Evolutionary conservation across 768 basidiomycete genomes (phyloP), one percentile per base, ranked within the genome.

Genomic region (Boletellus ananiceps): DNA sequence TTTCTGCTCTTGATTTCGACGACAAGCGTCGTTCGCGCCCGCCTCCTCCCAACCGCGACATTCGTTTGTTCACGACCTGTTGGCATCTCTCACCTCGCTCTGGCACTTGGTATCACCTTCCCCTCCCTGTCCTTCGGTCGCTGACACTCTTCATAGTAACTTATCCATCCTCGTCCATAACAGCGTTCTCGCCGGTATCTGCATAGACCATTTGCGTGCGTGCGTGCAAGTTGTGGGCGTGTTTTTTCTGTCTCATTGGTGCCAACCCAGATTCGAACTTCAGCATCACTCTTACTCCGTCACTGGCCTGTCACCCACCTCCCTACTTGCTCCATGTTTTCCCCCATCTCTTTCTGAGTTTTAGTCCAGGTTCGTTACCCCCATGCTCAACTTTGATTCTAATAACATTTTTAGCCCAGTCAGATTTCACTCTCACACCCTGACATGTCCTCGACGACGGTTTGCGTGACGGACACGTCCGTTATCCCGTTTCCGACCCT

Each of bases 401-500:
- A 42, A 21, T 25, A 21, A 19, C 42, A 3, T n/a, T 8, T 6
- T 35, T 12, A 23, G 44, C 27, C 50, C 50, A 46, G 23, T 9
- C 38, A 49, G 44, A 46, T 40, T 35, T 21, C 44, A 32, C 47
- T 43, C 15, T 39, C 15, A 11, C 46, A 25, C 33, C 40, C 7
- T 25, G 31, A 15, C 61, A 57, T 59, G 65, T 49, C 49, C 48
- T 53, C 55, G 13, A 59, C 66, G 36, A 53, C 63, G 52, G 27
- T 55, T 42, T 52, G 63, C 60, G 41, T 55, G 37, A 57, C 59
- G 46, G 57, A 62, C 50, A 58, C 50, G 18, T 58, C 60, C 58
- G 59, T 53, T 44, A 58, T 61, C 50, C 61, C 57, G 52, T 66
- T 55, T 54, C 68, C 57, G 36, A 57, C 35, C 19, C 48, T 63